Evolutionary conservation across 106 monocot genomes (phyloP).

Genomic region (Dactylorhiza incarnata): DNA sequence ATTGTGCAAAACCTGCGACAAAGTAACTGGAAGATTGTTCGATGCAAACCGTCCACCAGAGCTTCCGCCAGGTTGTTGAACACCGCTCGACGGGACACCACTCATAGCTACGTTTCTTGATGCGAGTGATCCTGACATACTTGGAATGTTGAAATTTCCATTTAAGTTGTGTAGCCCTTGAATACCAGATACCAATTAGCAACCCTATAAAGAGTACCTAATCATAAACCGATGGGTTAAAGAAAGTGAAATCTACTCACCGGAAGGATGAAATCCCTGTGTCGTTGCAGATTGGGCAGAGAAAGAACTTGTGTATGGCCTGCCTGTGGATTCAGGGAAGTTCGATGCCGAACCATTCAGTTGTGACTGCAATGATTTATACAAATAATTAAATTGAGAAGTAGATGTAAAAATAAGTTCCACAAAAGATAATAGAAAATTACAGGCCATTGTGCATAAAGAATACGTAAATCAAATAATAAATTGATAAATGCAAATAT

Average conservation of each 20-base stretch:
- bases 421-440: background rate
- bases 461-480: background rate
- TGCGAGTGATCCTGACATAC: constrained; percentile 63
- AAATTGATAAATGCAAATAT: background rate
- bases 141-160: constrained; percentile 51
- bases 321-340: constrained; percentile 67
- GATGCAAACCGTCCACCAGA: constrained; percentile 64
- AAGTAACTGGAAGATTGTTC: constrained; percentile 57
- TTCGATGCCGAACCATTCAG: constrained; percentile 36
- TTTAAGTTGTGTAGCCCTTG: constrained; percentile 77
- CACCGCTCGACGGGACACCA: constrained; percentile 55
- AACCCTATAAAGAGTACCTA: background rate
- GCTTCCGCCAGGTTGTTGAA: constrained; percentile 66
- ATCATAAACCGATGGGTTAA: background rate
- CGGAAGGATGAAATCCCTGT: constrained; percentile 74
- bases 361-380: background rate
- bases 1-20: constrained; percentile 58
- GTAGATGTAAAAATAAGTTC: background rate
- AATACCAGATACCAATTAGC: constrained; percentile 28
- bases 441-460: background rate
- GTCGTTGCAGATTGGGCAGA: constrained; percentile 63
- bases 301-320: constrained; percentile 59
- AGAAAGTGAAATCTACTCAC: constrained; percentile 17
- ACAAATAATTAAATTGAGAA: background rate
- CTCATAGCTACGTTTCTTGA: constrained; percentile 56